Evolutionary conservation across 2,329 filamentous ascomycete genomes (phyloP).

Genomic region (Microascus cirrosus): DNA sequence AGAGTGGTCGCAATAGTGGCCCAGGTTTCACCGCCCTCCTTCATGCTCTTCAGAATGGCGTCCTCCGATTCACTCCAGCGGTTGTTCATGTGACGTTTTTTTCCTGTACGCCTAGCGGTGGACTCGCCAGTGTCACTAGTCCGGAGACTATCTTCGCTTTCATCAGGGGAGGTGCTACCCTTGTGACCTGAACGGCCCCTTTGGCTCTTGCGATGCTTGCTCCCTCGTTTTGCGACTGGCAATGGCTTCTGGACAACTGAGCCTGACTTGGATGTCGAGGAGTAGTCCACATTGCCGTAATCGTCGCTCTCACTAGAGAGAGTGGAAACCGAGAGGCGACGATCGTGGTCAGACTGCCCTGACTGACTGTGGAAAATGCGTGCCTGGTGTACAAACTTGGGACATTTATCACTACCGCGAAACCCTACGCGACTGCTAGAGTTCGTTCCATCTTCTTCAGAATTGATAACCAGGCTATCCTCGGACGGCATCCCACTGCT

Average conservation of each 20-base stretch:
- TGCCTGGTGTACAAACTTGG: not conserved
- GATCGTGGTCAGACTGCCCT: not conserved
- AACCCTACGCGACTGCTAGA: not conserved
- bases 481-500: not conserved
- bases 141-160: not conserved
- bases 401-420: not conserved
- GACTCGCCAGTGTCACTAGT: not conserved
- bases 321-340: not conserved
- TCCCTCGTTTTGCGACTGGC: not conserved
- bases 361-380: not conserved
- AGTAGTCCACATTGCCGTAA: not conserved
- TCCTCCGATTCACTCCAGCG: constrained; percentile 24
- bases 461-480: not conserved
- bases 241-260: not conserved
- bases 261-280: not conserved
- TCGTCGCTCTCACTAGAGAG: not conserved
- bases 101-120: not conserved
- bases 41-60: constrained; percentile 20
- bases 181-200: not conserved
- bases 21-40: constrained; percentile 18
- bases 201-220: not conserved
- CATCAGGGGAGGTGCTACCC: not conserved
- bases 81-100: not conserved
- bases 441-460: not conserved
- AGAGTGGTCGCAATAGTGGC: constrained; percentile 16